Evolutionary conservation across 345 rosid genomes (phyloP), one percentile per base, ranked within the genome.

Genomic region (Clausena lansium): DNA sequence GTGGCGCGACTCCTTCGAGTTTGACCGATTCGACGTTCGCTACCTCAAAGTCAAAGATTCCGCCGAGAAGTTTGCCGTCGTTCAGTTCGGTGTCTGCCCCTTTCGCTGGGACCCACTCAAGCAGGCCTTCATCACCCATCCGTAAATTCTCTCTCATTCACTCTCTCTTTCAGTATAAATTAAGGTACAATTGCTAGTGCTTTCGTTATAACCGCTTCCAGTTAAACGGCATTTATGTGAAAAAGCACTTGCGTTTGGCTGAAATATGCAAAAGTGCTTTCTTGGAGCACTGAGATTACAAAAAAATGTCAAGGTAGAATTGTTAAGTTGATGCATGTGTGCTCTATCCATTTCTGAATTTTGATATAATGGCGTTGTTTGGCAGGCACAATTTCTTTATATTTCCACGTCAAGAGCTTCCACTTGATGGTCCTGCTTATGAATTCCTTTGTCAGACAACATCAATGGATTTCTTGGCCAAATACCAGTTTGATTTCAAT

Each of bases 51-150:
- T 94, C 77, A 94, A 91, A 84, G 98, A 96, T 76, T 96, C 99
- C 75, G 99, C 92, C 54, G 97, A 94, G 89, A 94, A 91, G 78
- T 94, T 96, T 84, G 98, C 97, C 74, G 95, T 94, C 73, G 85
- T 96, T 67, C 99, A 96, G 81, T 89, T 96, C 85, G 99, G 99
- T 7, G 94, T 96, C 17, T 96, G 97, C 69, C 98, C 99, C 47
- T 94, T 94, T 67, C 92, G 91, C 5, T 96, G 99, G 99, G 98
- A 96, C 81, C 69, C 89, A 1, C 86, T 28, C 67, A 83, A 90
- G 66, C 85, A 83, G 11, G 85, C 93, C 76, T 94, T 94, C 85
- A 47, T 90, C 30, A 90, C 98, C 45, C 81, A 91, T 67, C 99
- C 98, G 97, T 71, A 20, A 13, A 39, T 45, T 59, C 25, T 22